A percentile compares a stretch with the other conserved stretches of the same genome.
Evolutionary conservation across 352 stramenopile species (phyloP).

Genomic region (Thraustochytrium sp.): DNA sequence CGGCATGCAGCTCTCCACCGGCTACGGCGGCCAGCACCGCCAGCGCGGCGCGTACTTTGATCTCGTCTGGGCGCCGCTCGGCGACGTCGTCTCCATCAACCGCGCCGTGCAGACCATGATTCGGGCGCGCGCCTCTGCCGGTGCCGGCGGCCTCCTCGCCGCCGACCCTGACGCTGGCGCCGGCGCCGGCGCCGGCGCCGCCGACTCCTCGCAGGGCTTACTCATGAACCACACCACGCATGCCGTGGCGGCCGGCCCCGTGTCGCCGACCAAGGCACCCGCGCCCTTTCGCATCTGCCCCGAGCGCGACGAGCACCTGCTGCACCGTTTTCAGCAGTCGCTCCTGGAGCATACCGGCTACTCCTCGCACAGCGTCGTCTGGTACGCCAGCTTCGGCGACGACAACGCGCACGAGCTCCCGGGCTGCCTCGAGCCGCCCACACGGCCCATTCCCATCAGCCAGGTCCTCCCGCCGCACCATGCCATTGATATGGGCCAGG

Average conservation of each 20-base stretch:
- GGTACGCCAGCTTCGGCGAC: slow-evolving; percentile 39
- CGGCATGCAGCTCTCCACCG: slow-evolving; percentile 18
- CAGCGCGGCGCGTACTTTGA: slow-evolving; percentile 41
- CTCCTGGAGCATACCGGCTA: neutral
- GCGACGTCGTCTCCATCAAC: slow-evolving; percentile 12
- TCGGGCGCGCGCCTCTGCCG: too few species aligned
- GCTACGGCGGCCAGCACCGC: slow-evolving; percentile 37
- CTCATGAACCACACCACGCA: too few species aligned
- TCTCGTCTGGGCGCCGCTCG: slow-evolving; percentile 9
- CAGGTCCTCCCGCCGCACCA: slow-evolving; percentile 28
- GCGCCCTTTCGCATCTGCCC: too few species aligned
- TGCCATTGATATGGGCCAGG: neutral
- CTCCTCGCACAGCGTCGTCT: neutral
- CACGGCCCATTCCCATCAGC: slow-evolving; percentile 7
- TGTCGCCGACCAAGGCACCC: too few species aligned
- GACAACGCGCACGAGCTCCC: slow-evolving; percentile 12
- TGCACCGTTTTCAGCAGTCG: neutral
- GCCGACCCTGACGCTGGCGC: too few species aligned
- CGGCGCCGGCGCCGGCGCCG: too few species aligned
- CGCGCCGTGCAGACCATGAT: neutral
- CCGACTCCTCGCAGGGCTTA: too few species aligned
- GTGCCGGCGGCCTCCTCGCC: too few species aligned
- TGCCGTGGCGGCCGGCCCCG: too few species aligned
- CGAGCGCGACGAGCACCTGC: neutral
- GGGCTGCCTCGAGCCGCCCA: slow-evolving; percentile 13